Evolutionary conservation across 805 yeast genomes (phyloP), one percentile per base, ranked within the genome.

Genomic region (Candida alai): DNA sequence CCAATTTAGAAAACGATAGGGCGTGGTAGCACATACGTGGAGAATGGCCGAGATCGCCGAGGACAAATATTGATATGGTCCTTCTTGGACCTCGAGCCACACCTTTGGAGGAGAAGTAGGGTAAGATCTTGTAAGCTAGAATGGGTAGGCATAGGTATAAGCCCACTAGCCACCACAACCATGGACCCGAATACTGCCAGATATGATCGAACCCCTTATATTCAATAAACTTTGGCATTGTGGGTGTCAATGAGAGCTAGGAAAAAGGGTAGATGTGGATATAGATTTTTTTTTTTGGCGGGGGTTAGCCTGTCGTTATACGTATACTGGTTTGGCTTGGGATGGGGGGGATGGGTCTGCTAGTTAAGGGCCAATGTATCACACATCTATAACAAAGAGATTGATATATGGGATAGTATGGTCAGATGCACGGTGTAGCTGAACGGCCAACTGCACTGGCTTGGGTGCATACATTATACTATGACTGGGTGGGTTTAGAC

Each of bases 21-120:
- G 95, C 95, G 54, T 93, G 98, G 58, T 90, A 84, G 45, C 81
- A 73, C 84, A 90, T 93, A 40, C 98, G 69, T 5, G 98, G 98
- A 0, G 97, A 89, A 52, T 88, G 95, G 10, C 96, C 96, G 35
- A 93, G 53, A 52, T 90, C 97, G 2, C 98, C 98, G 13, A 93
- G 62, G 2, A 93, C 98, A 42, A 86, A 72, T 13, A 93, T 78
- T 34, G 86, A 73, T 42, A 69, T 76, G 39, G 50, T 43, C 20
- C 47, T 52, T 15, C 57, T 45, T 2, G 45, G 28, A 23, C 41
- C 49, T 7, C 44, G 35, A 12, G 51, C 45, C 14, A 10, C 6
- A 6, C 6, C 14, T 16, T 51, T 50, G 21, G 54, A 44, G 4
- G 52, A 32, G 10, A 70, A 24, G 18, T 49, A 48, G 1, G 78